These are phyloP conservation scores for Trichosporon ovoides DNA, from an alignment of 1,284 basidiomycete species.

Conservation along the genomic window DNA sequence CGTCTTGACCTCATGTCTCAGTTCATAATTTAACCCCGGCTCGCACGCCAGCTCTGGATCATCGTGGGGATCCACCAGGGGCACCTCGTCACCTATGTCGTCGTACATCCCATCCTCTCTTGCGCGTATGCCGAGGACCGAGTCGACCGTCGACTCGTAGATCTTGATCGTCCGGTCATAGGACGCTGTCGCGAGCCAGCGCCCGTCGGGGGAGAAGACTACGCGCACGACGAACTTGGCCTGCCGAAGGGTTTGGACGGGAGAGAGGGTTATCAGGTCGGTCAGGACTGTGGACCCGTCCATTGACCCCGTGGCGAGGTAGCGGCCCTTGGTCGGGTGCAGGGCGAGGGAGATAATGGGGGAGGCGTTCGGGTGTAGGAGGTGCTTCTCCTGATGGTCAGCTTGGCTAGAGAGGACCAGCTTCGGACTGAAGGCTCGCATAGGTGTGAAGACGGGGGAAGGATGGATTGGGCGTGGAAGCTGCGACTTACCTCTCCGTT, in stretches of 20 bases:
- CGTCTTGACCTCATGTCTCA: conserved; percentile 27
- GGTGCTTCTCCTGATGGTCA: conserved; percentile 30
- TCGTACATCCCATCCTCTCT: conserved; percentile 24
- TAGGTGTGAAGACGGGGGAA: not conserved
- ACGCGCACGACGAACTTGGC: conserved; percentile 46
- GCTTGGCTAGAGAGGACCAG: too few species aligned
- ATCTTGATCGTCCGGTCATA: conserved; percentile 45
- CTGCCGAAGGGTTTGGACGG: conserved; percentile 41
- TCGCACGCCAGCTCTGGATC: conserved; percentile 35
- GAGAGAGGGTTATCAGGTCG: conserved; percentile 38
- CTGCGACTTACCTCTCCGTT: conserved; percentile 62
- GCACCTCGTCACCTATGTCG: conserved; percentile 25
- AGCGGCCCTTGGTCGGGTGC: conserved; percentile 42
- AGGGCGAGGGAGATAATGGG: conserved; percentile 43
- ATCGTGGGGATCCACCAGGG: conserved; percentile 36
- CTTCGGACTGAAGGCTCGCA: not conserved
- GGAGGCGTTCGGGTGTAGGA: conserved; percentile 42
- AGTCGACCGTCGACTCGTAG: conserved; percentile 26
- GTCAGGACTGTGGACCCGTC: conserved; percentile 42
- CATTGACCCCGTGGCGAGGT: conserved; percentile 45
- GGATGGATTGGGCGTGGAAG: too few species aligned
- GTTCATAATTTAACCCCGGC: conserved; percentile 33
- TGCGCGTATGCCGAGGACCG: conserved; percentile 1
- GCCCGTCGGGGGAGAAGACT: conserved; percentile 38
- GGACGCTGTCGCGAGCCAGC: conserved; percentile 43